Percentiles rank a stretch among this genome's conserved stretches.
Conservation (phyloP, 345 rosid species). For the Alliaria petiolata region DNA sequence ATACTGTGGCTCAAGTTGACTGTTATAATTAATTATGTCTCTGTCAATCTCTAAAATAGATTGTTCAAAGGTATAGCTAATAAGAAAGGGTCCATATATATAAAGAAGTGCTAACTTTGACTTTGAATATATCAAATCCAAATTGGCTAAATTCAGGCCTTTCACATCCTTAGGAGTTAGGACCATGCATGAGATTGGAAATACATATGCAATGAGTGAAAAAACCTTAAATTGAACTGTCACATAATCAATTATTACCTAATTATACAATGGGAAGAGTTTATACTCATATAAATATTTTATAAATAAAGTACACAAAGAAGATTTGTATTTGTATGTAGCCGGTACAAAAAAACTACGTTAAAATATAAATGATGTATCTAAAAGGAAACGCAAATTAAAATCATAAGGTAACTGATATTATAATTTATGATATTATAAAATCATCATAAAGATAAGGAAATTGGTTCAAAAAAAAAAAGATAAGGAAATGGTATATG, state of each 20-base stretch:
- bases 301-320: neutral
- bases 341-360: too few species aligned
- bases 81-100: slow-evolving; percentile 10
- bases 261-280: neutral
- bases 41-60: slow-evolving; percentile 5
- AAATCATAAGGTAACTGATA: neutral
- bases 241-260: neutral
- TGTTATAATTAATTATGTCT: slow-evolving; percentile 10
- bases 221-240: too few species aligned
- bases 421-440: too few species aligned
- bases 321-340: neutral
- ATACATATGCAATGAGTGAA: neutral
- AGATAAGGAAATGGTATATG: too few species aligned
- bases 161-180: neutral
- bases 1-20: neutral
- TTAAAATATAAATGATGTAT: neutral
- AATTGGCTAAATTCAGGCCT: neutral
- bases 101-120: slow-evolving; percentile 15
- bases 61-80: neutral
- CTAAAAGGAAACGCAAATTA: neutral
- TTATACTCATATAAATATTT: neutral
- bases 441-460: too few species aligned
- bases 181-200: slow-evolving; percentile 6
- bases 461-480: too few species aligned
- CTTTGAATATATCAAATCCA: slow-evolving; percentile 3